Conservation (phyloP, 2,329 filamentous ascomycete genomes). For the Trichophyton schoenleinii region DNA sequence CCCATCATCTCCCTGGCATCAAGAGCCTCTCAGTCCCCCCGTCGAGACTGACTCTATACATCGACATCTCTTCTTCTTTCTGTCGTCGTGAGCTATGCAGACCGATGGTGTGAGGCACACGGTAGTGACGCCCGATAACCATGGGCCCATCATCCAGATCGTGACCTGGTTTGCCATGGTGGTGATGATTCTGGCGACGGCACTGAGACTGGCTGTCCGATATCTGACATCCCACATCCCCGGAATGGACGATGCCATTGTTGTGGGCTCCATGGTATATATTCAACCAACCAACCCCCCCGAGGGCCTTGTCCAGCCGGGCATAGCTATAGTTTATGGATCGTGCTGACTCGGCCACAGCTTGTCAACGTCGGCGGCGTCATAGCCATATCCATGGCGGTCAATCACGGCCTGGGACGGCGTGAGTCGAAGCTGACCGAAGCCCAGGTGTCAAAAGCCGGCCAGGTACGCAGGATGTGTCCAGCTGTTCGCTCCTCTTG, state of each 20-base stretch:
- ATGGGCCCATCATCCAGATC: constrained; percentile 3
- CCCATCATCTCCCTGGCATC: not conserved
- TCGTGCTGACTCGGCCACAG: not conserved
- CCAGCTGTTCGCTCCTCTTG: no score
- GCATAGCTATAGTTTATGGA: not conserved
- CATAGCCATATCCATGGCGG: constrained; percentile 2
- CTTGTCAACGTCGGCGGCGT: not conserved
- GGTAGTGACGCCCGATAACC: constrained; percentile 5
- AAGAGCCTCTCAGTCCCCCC: not conserved
- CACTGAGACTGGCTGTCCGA: not conserved
- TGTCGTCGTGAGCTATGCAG: not conserved
- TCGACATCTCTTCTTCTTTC: not conserved
- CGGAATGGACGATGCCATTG: not conserved
- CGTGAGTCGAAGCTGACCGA: not conserved
- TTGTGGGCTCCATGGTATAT: not conserved
- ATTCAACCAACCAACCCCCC: not conserved
- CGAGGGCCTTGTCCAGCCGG: not conserved
- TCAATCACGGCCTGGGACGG: constrained; percentile 1
- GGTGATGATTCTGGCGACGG: constrained; percentile 4
- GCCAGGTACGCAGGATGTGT: not conserved
- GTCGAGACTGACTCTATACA: not conserved
- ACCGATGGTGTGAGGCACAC: not conserved
- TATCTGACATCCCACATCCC: not conserved
- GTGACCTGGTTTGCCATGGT: constrained; percentile 2
- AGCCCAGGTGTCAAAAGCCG: not conserved